These are phyloP conservation scores for Vitis labrusca DNA, from an alignment of 164 flowering plant genomes.

Conservation along the genomic window DNA sequence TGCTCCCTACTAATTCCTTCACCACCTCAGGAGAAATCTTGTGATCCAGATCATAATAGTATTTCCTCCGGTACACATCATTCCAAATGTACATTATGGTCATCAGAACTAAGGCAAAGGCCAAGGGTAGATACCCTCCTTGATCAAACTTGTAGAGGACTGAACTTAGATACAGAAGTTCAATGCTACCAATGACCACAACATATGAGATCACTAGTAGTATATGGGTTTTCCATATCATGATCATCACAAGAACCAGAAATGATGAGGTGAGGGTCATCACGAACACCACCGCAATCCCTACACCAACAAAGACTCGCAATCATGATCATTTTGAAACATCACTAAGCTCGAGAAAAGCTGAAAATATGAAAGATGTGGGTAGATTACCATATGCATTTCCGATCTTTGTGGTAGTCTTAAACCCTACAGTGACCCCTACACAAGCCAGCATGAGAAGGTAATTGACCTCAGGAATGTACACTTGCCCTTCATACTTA, in stretches of 20 bases:
- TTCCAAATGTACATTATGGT: constrained; percentile 28
- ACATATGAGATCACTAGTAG: constrained; percentile 11
- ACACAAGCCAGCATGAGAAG: constrained; percentile 37
- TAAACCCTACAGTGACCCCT: constrained; percentile 24
- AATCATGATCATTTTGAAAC: not conserved
- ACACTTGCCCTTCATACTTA: constrained; percentile 29
- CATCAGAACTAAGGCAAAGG: constrained; percentile 20
- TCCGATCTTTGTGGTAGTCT: constrained; percentile 22
- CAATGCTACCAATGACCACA: constrained; percentile 5
- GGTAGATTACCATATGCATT: constrained; percentile 35
- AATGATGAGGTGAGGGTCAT: constrained; percentile 20
- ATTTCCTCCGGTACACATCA: constrained; percentile 19
- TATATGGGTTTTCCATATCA: constrained; percentile 31
- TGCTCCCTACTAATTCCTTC: not conserved
- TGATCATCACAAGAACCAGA: constrained; percentile 21
- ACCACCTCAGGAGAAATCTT: constrained; percentile 16
- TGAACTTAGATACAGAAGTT: constrained; percentile 20
- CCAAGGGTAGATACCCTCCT: constrained; percentile 32
- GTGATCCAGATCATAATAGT: constrained; percentile 24
- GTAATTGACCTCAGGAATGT: constrained; percentile 32
- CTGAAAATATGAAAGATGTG: not conserved
- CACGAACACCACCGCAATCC: constrained; percentile 28
- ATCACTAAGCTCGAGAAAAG: no score
- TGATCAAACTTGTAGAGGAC: constrained; percentile 23
- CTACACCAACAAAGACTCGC: constrained; percentile 7